Evolutionary conservation across 371 early-diverging fungal species (phyloP), one percentile per base, ranked within the genome.

Genomic region (Mortierella polycephala): DNA sequence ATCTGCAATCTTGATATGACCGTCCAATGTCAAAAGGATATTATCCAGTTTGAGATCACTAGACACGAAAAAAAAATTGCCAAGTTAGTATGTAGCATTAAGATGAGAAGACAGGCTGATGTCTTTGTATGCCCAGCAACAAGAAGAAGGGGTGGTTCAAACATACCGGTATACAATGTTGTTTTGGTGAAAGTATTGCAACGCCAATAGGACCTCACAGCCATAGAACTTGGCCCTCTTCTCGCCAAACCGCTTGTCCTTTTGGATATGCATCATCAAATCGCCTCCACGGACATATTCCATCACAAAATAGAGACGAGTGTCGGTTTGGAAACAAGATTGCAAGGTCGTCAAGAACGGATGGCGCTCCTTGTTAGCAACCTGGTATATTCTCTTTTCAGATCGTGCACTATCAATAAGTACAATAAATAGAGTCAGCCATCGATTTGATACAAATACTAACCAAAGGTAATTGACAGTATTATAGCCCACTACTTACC

Each of bases 251-350:
- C 94, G 92, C 75, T 92, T 89, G 64, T 91, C 90, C 69, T 85
- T 83, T 67, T 87, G 92, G 42, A 94, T 93, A 75, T 94, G 95
- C 85, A 91, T 93, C 91, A 97, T 95, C 71, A 99, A 82, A 83
- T 99, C 99, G 9, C 99, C 99, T 51, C 99, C 99, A 44, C 87
- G 83, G 47, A 98, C 93, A 82, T 97, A 99, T 83, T 99, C 98
- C 92, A 99, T 91, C 3, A 98, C 96, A 70, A 99, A 91, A 86
- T 94, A 98, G 18, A 99, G 74, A 30, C 96, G 91, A 55, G 90
- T 91, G 8, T 89, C 85, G 16, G 95, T 92, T 85, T 98, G 97
- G 84, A 98, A 96, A 61, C 93, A 94, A 52, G 92, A 90, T 76
- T 96, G 95, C 58, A 99, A 85, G 8, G 93, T 93, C 42, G 98